Conservation (phyloP, 2,329 filamentous ascomycete species). For the Colletotrichum falcatum region DNA sequence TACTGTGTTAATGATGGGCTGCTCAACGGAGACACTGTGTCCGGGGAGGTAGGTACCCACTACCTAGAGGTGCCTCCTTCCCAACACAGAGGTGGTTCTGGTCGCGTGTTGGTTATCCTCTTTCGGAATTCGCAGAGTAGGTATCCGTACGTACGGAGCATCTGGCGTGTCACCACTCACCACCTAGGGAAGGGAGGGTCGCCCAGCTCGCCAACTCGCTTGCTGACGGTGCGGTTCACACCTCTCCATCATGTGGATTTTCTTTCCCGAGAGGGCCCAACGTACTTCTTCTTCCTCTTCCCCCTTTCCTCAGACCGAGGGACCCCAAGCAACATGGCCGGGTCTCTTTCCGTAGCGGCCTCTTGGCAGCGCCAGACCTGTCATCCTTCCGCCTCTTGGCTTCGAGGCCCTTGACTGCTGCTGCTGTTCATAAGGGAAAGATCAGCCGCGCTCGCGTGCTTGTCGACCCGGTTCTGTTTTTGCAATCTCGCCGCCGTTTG, state of each 20-base stretch:
- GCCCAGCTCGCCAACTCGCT: slow-evolving; percentile 19
- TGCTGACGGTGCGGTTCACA: slow-evolving; percentile 13
- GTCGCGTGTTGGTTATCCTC: slow-evolving; percentile 35
- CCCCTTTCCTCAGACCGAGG: slow-evolving; percentile 13
- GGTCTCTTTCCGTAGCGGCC: slow-evolving; percentile 34
- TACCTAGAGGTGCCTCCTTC: slow-evolving; percentile 5
- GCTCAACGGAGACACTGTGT: not conserved
- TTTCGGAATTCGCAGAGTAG: too few relatives aligned
- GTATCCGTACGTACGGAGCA: not conserved
- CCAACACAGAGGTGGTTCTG: slow-evolving; percentile 2
- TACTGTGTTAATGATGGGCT: not conserved
- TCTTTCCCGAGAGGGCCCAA: slow-evolving; percentile 3
- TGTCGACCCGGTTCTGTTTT: slow-evolving; percentile 5
- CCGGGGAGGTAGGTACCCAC: not conserved
- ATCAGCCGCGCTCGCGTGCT: slow-evolving; percentile 28
- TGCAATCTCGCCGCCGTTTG: not conserved
- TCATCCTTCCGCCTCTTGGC: slow-evolving; percentile 37
- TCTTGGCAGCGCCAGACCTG: slow-evolving; percentile 38
- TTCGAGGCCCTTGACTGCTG: slow-evolving; percentile 13
- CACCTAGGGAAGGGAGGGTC: too few relatives aligned
- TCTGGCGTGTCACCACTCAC: slow-evolving; percentile 32
- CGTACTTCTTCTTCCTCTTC: slow-evolving; percentile 16
- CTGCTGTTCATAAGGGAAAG: slow-evolving; percentile 38
- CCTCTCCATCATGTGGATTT: slow-evolving; percentile 13
- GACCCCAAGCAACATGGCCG: slow-evolving; percentile 31